Percentiles rank a stretch among this genome's conserved stretches.
Conservation (phyloP, 2,329 filamentous ascomycete species). For the Reticulascus tulasneorum region DNA sequence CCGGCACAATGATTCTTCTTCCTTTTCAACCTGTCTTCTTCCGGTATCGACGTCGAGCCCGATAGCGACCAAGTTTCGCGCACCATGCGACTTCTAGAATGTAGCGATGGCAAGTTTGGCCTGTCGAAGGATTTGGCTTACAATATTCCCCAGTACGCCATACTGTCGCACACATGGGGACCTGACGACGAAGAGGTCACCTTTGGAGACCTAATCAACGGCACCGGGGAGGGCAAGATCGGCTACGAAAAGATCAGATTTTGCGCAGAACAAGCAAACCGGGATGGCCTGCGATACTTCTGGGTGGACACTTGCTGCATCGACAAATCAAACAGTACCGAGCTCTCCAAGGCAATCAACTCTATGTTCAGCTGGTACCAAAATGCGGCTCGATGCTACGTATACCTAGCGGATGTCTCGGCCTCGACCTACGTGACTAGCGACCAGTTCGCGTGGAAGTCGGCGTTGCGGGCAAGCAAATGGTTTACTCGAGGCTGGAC, state of each 20-base stretch:
- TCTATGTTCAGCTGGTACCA: slow-evolving; percentile 27
- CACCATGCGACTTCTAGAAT: too few relatives aligned
- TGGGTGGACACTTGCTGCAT: slow-evolving; percentile 35
- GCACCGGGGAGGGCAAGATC: slow-evolving; percentile 6
- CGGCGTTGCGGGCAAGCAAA: not conserved
- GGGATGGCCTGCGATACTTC: slow-evolving; percentile 22
- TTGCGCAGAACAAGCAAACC: slow-evolving; percentile 14
- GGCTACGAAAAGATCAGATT: slow-evolving; percentile 16
- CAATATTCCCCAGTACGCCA: slow-evolving; percentile 22
- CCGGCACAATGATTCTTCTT: too few relatives aligned
- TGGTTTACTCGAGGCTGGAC: slow-evolving; percentile 8
- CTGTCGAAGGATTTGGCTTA: too few relatives aligned
- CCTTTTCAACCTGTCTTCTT: too few relatives aligned
- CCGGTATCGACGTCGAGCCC: too few relatives aligned
- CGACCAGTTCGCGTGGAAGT: not conserved
- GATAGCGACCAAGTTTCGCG: too few relatives aligned
- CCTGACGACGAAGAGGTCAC: slow-evolving; percentile 21
- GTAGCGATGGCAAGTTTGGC: too few relatives aligned
- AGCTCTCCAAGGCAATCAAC: slow-evolving; percentile 26
- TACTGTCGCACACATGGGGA: slow-evolving; percentile 24
- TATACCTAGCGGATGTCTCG: slow-evolving; percentile 23
- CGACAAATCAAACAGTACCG: slow-evolving; percentile 26
- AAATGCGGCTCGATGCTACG: slow-evolving; percentile 27
- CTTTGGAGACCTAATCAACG: slow-evolving; percentile 14
- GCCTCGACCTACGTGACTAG: not conserved